Percentiles rank a stretch among this genome's conserved stretches.
Evolutionary conservation across 2,329 filamentous ascomycete genomes (phyloP).

Genomic region (Clarireedia paspali): DNA sequence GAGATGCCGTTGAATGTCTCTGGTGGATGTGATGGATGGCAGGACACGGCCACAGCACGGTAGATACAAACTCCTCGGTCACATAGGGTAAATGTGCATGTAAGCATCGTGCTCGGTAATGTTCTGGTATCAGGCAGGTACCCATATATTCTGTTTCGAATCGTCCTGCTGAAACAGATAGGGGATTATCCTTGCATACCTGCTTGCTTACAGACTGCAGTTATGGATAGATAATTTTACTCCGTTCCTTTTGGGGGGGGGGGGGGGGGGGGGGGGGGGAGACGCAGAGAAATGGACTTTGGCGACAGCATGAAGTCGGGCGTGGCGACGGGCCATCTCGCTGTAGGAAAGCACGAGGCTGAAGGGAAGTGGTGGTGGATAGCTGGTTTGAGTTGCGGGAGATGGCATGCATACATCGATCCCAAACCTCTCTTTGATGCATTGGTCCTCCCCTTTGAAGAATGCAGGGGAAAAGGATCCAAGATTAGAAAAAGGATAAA

Average conservation of each 20-base stretch:
- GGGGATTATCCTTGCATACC: background rate
- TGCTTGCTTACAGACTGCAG: background rate
- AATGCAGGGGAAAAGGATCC: constrained; percentile 4
- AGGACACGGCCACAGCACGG: no score
- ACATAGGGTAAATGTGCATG: constrained; percentile 2
- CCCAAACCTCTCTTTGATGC: background rate
- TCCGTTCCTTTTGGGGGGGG: background rate
- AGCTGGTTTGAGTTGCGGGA: background rate
- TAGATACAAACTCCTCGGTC: background rate
- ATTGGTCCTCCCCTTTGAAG: background rate
- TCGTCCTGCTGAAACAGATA: constrained; percentile 3
- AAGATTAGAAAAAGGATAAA: constrained; percentile 3
- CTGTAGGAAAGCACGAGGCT: constrained; percentile 3
- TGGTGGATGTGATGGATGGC: no score
- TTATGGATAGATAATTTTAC: background rate
- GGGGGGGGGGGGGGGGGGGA: background rate
- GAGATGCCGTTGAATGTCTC: no score
- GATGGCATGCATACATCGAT: constrained; percentile 9
- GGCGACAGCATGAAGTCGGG: background rate
- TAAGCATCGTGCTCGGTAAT: background rate
- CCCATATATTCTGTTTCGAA: constrained; percentile 9
- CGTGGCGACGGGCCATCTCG: background rate
- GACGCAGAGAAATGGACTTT: background rate
- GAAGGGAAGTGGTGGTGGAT: background rate
- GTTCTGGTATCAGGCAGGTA: constrained; percentile 4